Conservation (phyloP, 345 rosid genomes). For the Corchorus olitorius region DNA sequence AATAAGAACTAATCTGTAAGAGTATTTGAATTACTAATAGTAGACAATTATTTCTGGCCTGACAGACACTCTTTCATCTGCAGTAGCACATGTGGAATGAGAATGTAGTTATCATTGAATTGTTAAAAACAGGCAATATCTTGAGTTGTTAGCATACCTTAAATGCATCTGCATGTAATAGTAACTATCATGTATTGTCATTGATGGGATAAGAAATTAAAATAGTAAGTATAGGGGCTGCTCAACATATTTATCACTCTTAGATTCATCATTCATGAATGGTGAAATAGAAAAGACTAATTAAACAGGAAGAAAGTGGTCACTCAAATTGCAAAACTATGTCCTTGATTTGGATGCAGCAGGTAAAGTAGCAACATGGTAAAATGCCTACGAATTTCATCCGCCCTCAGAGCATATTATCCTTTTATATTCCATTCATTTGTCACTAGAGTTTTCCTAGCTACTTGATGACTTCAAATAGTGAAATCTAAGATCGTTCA, state of each 20-base stretch:
- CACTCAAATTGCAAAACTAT: background rate
- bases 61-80: background rate
- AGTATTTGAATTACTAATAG: background rate
- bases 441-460: background rate
- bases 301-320: background rate
- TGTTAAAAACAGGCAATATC: background rate
- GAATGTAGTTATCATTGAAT: background rate
- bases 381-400: background rate
- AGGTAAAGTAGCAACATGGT: background rate
- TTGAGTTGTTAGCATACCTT: background rate
- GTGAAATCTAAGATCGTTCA: background rate
- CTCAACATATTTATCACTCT: background rate
- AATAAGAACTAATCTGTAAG: constrained; percentile 7
- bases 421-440: background rate
- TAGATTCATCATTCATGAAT: background rate
- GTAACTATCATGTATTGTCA: background rate
- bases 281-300: background rate
- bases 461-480: background rate
- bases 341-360: background rate
- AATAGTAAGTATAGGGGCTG: background rate
- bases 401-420: background rate
- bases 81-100: background rate
- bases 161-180: background rate
- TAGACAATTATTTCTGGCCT: background rate
- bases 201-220: background rate